Evolutionary conservation across 805 yeast species (phyloP).

Genomic region (Kuraishia ogatae): DNA sequence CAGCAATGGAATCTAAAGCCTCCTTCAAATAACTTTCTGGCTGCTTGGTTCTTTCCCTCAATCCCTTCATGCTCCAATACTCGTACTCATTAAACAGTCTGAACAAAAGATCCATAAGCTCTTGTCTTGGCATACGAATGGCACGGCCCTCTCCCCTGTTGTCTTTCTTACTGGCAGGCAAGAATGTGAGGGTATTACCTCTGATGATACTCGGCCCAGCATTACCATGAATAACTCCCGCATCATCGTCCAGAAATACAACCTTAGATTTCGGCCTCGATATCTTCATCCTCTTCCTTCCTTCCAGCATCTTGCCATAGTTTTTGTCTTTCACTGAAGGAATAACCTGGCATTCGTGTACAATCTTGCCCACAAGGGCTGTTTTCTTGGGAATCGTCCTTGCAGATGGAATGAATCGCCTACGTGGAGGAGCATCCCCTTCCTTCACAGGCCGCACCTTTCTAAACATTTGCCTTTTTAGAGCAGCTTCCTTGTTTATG

Average conservation of each 20-base stretch:
- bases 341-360: slow-evolving; percentile 84
- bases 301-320: slow-evolving; percentile 46
- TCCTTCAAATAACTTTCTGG: slow-evolving; percentile 92
- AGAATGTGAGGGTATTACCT: slow-evolving; percentile 59
- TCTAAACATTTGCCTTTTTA: slow-evolving; percentile 16
- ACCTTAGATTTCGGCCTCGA: slow-evolving; percentile 54
- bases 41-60: slow-evolving; percentile 89
- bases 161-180: slow-evolving; percentile 43
- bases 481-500: slow-evolving; percentile 22
- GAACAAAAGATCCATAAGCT: slow-evolving; percentile 80
- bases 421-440: slow-evolving; percentile 5
- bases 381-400: slow-evolving; percentile 87
- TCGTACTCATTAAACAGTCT: slow-evolving; percentile 89
- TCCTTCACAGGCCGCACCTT: slow-evolving; percentile 10
- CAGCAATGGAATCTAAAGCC: slow-evolving; percentile 83
- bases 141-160: slow-evolving; percentile 68
- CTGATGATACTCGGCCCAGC: slow-evolving; percentile 77
- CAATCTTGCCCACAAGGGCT: slow-evolving; percentile 74
- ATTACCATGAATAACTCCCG: slow-evolving; percentile 82
- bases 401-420: slow-evolving; percentile 65
- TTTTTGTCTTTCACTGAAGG: slow-evolving; percentile 77
- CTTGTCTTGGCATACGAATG: slow-evolving; percentile 89
- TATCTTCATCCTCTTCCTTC: slow-evolving; percentile 42
- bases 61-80: slow-evolving; percentile 92
- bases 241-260: slow-evolving; percentile 66